Evolutionary conservation across 805 yeast genomes (phyloP).

Genomic region (Torulaspora gathmanii): DNA sequence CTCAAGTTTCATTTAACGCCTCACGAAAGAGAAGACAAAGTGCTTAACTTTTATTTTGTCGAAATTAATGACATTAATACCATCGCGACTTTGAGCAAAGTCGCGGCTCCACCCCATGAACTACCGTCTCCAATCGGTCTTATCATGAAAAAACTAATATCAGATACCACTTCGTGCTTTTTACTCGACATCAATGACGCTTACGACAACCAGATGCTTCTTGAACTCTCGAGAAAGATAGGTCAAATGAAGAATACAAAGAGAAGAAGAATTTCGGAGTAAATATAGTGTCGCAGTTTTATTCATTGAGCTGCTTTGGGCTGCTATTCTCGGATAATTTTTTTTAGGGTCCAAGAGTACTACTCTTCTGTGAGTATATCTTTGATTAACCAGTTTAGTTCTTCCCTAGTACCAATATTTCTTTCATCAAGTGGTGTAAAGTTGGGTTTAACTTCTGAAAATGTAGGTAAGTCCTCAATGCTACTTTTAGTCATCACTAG

Average conservation of each 20-base stretch:
- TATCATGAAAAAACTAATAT: conserved; percentile 29
- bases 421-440: conserved; percentile 33
- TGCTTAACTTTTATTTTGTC: conserved; percentile 25
- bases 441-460: conserved; percentile 31
- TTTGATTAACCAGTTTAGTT: conserved; percentile 64
- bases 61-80: conserved; percentile 24
- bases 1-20: conserved; percentile 21
- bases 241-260: conserved; percentile 17
- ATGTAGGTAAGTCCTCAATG: conserved; percentile 36
- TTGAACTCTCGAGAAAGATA: conserved; percentile 19
- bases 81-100: conserved; percentile 12
- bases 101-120: conserved; percentile 8
- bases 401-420: conserved; percentile 59
- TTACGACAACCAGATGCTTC: conserved; percentile 16
- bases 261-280: conserved; percentile 3
- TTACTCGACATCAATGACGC: conserved; percentile 30
- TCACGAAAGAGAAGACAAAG: conserved; percentile 2
- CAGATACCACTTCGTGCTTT: conserved; percentile 38
- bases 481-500: conserved; percentile 29
- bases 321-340: too few species aligned
- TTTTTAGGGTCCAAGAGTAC: neutral
- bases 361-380: conserved; percentile 49
- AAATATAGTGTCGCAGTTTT: neutral
- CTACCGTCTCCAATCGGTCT: conserved; percentile 24
- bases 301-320: neutral